Evolutionary conservation across 1,284 basidiomycete genomes (phyloP), one percentile per base, ranked within the genome.

Genomic region (Boletellus dicymbophilus): DNA sequence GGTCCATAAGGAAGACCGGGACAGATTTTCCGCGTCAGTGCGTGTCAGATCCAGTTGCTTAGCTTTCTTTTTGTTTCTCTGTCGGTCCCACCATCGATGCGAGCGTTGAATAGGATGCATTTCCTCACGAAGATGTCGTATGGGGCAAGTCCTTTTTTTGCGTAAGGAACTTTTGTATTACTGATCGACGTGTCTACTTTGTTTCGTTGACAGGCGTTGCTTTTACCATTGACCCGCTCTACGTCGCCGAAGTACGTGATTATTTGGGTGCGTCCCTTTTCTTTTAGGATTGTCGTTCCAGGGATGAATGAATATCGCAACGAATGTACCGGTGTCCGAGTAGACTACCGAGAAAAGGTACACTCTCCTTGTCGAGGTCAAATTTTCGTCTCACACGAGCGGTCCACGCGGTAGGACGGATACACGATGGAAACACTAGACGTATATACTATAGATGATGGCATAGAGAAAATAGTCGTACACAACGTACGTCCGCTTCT

Each of bases 261-360:
- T 92, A 94, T 65, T 71, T 95, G 62, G 92, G 92, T 88, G 63
- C 46, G 70, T 23, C 21, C 7, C 1, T 4, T 18, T 3, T 36
- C 8, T 9, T 23, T 21, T 31, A 15, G n/a, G n/a, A n/a, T n/a
- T n/a, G 3, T n/a, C n/a, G n/a, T n/a, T n/a, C n/a, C n/a, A n/a
- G n/a, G n/a, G n/a, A n/a, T n/a, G n/a, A n/a, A n/a, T n/a, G 22
- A 21, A 31, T 22, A 15, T 20, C 20, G 16, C n/a, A 34, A 20
- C 27, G 20, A 38, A n/a, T n/a, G n/a, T n/a, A n/a, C n/a, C n/a
- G n/a, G n/a, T n/a, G n/a, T n/a, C 13, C 13, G n/a, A 26, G 5
- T 42, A 88, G 88, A 90, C 62, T 82, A 90, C 62, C 76, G 92
- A 52, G 91, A 93, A 72, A 93, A 93, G 80, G 88, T 85, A n/a